These are phyloP conservation scores for Arachnomyces sp. DNA, from an alignment of 2,329 filamentous ascomycete species.

Conservation along the genomic window DNA sequence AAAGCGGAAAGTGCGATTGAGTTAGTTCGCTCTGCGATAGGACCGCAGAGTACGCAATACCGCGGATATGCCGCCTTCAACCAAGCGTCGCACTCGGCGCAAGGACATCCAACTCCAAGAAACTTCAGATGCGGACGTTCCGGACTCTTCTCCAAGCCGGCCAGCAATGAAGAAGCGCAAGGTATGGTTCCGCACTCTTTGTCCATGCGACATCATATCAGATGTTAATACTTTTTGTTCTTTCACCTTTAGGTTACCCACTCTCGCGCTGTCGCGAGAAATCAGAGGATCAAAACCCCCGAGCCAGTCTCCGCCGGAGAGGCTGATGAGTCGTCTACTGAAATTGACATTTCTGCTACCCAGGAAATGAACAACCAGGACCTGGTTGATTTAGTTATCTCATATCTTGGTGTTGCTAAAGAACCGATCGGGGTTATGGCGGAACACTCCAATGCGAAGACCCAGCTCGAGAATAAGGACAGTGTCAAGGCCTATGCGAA, in stretches of 20 bases:
- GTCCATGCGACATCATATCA: neutral
- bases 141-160: constrained; percentile 40
- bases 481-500: constrained; percentile 44
- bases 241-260: constrained; percentile 25
- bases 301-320: constrained; percentile 31
- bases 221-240: constrained; percentile 3
- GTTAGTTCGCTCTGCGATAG: constrained; percentile 9
- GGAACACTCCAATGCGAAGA: constrained; percentile 39
- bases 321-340: constrained; percentile 33
- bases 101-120: constrained; percentile 38
- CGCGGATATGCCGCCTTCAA: constrained; percentile 33
- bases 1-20: too few relatives aligned
- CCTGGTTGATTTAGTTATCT: constrained; percentile 40
- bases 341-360: constrained; percentile 29
- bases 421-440: constrained; percentile 37
- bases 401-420: constrained; percentile 35
- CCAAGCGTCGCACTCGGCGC: constrained; percentile 38
- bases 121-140: constrained; percentile 36
- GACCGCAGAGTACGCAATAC: constrained; percentile 1
- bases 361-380: constrained; percentile 28
- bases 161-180: constrained; percentile 42
- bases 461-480: constrained; percentile 32
- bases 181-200: constrained; percentile 23
- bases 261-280: constrained; percentile 23
- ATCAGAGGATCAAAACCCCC: constrained; percentile 23